Evolutionary conservation across 495 filamentous ascomycete genomes (phyloP).

Genomic region (Lasiosphaeria hispida): DNA sequence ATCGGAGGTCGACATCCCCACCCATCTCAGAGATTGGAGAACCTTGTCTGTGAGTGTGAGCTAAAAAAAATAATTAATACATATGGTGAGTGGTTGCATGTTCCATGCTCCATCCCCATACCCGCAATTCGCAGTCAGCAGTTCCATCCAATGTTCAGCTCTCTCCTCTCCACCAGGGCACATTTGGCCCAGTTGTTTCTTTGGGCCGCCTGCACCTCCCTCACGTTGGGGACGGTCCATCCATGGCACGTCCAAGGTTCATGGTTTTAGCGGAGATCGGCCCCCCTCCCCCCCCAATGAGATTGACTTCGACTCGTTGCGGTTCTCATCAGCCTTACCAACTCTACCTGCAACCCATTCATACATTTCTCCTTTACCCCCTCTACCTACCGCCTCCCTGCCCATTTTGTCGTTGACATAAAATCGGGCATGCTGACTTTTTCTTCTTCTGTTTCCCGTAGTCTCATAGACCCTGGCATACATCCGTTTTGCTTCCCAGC

Average conservation of each 20-base stretch:
- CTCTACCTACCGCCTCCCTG: neutral
- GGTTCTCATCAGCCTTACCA: slow-evolving; percentile 35
- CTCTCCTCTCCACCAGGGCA: neutral
- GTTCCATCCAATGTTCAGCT: slow-evolving; percentile 4
- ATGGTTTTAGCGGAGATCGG: slow-evolving; percentile 16
- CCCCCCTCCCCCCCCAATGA: slow-evolving; percentile 4
- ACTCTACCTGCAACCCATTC: neutral
- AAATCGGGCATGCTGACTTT: slow-evolving; percentile 19
- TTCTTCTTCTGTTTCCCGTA: neutral
- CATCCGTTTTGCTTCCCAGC: slow-evolving; percentile 4
- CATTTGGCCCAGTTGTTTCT: slow-evolving; percentile 7
- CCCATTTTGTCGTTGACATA: neutral
- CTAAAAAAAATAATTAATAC: slow-evolving; percentile 17
- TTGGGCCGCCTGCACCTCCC: neutral
- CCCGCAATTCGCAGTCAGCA: slow-evolving; percentile 10
- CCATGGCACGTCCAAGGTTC: slow-evolving; percentile 3
- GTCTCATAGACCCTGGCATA: slow-evolving; percentile 7
- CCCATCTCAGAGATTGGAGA: slow-evolving; percentile 11
- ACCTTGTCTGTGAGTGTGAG: slow-evolving; percentile 8
- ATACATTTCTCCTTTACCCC: slow-evolving; percentile 11
- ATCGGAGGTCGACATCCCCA: slow-evolving; percentile 16
- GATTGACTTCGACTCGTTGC: neutral
- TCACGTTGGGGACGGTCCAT: neutral
- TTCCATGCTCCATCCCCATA: slow-evolving; percentile 5
- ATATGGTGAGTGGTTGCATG: slow-evolving; percentile 30